phyloP scores from a whole-genome alignment of 495 filamentous ascomycete species.

The Podospora conica region DNA sequence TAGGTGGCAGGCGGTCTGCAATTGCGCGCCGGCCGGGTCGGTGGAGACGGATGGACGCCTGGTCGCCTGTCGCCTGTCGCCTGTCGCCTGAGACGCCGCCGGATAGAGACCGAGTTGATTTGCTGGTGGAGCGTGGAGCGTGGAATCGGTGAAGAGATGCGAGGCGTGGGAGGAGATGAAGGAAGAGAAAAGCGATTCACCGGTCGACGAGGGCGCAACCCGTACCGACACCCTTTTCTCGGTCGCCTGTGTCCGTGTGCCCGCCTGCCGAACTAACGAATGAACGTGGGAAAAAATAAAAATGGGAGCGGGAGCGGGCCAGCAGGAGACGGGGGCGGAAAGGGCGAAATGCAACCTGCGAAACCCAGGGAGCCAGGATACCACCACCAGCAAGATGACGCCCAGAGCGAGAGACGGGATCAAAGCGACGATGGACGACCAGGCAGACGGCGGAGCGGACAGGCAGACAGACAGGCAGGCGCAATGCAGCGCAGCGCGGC shows the following conservation, averaged over 20 bases:
- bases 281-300: slow-evolving; percentile 8
- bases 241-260: slow-evolving; percentile 1
- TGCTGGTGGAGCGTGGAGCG: slow-evolving; percentile 16
- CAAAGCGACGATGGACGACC: background rate
- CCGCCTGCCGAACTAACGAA: slow-evolving; percentile 1
- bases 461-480: background rate
- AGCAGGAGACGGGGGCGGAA: slow-evolving; percentile 7
- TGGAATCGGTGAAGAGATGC: slow-evolving; percentile 27
- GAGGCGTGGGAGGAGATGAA: slow-evolving; percentile 21
- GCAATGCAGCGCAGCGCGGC: background rate
- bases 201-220: slow-evolving; percentile 26
- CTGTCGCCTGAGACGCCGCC: background rate
- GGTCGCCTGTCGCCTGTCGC: no score
- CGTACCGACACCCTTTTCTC: slow-evolving; percentile 14
- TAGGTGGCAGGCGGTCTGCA: no score
- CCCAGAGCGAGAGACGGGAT: slow-evolving; percentile 7
- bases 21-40: background rate
- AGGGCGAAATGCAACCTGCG: slow-evolving; percentile 6
- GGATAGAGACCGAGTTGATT: slow-evolving; percentile 1
- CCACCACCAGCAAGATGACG: slow-evolving; percentile 7
- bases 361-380: slow-evolving; percentile 3
- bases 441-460: no score
- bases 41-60: slow-evolving; percentile 18
- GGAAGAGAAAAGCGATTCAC: slow-evolving; percentile 27
- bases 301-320: background rate